Conservation (phyloP, 2,329 filamentous ascomycete species). For the Phaeosphaeria sp. region DNA sequence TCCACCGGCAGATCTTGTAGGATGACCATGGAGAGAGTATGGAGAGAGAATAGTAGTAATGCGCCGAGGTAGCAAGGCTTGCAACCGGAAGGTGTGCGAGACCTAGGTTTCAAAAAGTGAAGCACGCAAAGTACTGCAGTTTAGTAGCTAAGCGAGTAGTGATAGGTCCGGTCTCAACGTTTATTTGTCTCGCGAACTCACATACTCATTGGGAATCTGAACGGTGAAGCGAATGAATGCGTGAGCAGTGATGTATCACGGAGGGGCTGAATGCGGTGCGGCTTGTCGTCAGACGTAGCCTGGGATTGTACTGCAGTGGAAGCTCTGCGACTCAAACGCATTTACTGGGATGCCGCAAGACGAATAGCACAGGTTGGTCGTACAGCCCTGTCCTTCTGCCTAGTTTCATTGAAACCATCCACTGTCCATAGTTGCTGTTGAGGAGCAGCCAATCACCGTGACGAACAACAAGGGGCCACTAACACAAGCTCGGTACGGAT, state of each 20-base stretch:
- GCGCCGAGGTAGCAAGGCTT: neutral
- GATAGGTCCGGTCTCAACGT: neutral
- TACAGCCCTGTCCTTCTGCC: neutral
- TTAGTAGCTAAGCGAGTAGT: neutral
- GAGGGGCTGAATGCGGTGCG: neutral
- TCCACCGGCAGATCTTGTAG: conserved; percentile 24
- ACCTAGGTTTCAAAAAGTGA: neutral
- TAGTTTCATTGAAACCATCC: neutral
- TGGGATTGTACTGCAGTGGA: neutral
- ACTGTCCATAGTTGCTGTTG: neutral
- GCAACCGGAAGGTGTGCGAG: neutral
- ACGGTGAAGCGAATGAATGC: neutral
- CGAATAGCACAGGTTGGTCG: neutral
- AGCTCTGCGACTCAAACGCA: neutral
- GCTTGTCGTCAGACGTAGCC: neutral
- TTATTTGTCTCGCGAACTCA: neutral
- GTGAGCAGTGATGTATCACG: neutral
- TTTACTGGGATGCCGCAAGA: neutral
- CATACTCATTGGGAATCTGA: neutral
- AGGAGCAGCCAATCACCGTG: neutral
- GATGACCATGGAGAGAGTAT: conserved; percentile 8
- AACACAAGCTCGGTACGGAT: neutral
- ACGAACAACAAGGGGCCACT: neutral
- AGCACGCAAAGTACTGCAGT: neutral
- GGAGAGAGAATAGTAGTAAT: neutral